These are phyloP conservation scores for Dactylellina leptospora DNA, from an alignment of 2,329 filamentous ascomycete species.

Conservation along the genomic window DNA sequence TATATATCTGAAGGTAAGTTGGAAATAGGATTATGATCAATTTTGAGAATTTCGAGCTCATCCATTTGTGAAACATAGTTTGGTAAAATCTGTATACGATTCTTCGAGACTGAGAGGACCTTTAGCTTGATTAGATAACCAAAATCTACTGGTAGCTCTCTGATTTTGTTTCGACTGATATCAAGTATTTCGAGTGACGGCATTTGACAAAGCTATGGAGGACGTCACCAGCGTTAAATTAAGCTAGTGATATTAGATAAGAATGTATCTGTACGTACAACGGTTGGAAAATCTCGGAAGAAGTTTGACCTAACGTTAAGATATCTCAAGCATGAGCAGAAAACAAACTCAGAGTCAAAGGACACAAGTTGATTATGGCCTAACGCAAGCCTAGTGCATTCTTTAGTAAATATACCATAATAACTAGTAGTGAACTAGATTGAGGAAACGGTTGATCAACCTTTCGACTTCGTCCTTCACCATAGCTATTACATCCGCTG, in stretches of 20 bases:
- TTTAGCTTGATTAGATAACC: conserved; percentile 56
- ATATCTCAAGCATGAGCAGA: conserved; percentile 56
- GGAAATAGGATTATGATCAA: conserved; percentile 57
- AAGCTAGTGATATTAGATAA: too few species aligned
- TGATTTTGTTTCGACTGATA: conserved; percentile 57
- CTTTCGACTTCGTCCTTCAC: conserved; percentile 67
- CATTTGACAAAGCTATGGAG: conserved; percentile 55
- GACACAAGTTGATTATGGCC: conserved; percentile 64
- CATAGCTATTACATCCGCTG: conserved; percentile 64
- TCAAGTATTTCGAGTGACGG: conserved; percentile 57
- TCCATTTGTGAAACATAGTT: conserved; percentile 57
- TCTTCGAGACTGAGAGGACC: conserved; percentile 57
- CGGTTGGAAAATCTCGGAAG: conserved; percentile 56
- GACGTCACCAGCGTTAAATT: too few species aligned
- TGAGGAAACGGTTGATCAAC: conserved; percentile 59
- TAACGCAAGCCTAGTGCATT: conserved; percentile 61
- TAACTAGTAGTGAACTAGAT: background rate
- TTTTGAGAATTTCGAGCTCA: conserved; percentile 57
- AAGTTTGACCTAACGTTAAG: conserved; percentile 57
- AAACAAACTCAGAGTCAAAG: conserved; percentile 56
- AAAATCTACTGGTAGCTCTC: conserved; percentile 55
- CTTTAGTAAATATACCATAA: conserved; percentile 9
- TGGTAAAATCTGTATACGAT: conserved; percentile 55
- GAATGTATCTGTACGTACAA: conserved; percentile 53
- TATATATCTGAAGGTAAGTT: conserved; percentile 55